phyloP scores from a whole-genome alignment of 1,284 basidiomycete species.

The Ustilago shanxiensis region DNA sequence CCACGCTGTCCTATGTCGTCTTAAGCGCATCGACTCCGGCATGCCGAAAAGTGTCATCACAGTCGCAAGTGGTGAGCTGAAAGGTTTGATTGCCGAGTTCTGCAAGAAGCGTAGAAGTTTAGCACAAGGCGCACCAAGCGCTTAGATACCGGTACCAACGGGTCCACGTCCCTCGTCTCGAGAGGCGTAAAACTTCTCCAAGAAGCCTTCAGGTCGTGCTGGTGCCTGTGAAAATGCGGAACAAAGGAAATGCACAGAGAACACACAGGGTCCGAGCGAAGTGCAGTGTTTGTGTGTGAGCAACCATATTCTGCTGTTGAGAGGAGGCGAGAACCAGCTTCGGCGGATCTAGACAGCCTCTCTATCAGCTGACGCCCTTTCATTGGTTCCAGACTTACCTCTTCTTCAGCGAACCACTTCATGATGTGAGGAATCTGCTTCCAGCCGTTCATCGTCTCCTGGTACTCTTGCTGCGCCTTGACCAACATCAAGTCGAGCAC shows the following conservation, averaged over 20 bases:
- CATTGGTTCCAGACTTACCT: conserved; percentile 63
- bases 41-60: neutral
- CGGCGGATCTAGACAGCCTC: no score
- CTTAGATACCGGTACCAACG: conserved; percentile 49
- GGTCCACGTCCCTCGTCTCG: conserved; percentile 67
- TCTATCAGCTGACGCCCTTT: neutral
- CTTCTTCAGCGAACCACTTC: conserved; percentile 72
- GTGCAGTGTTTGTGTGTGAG: conserved; percentile 13
- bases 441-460: conserved; percentile 93
- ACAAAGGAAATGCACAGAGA: neutral
- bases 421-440: conserved; percentile 77
- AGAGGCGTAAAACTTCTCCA: conserved; percentile 83
- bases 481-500: conserved; percentile 88
- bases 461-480: conserved; percentile 89
- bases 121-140: conserved; percentile 3
- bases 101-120: conserved; percentile 6
- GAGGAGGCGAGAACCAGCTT: no score
- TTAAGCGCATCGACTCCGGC: neutral
- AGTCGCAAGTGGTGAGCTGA: conserved; percentile 7
- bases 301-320: no score
- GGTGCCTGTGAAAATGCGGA: conserved; percentile 52
- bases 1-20: neutral
- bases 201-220: conserved; percentile 75
- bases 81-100: conserved; percentile 24
- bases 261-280: conserved; percentile 7